These are phyloP conservation scores for Suillus decipiens DNA, from an alignment of 768 basidiomycete species.

Conservation along the genomic window DNA sequence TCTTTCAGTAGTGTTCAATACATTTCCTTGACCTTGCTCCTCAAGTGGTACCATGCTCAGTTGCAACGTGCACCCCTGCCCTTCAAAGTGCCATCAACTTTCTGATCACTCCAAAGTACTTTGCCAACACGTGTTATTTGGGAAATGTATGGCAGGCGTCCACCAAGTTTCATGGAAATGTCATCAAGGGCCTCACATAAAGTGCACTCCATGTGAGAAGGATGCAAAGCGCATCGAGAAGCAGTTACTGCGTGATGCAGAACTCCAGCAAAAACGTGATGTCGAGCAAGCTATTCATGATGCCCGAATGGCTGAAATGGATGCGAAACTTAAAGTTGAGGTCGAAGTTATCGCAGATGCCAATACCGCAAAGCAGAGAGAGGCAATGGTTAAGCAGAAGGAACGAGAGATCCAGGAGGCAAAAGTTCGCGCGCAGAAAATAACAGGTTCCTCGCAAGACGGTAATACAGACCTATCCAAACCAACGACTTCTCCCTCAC, in stretches of 20 bases:
- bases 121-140: constrained; percentile 39
- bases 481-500: not conserved
- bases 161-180: constrained; percentile 47
- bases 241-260: constrained; percentile 38
- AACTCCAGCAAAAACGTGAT: constrained; percentile 42
- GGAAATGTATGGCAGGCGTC: constrained; percentile 40
- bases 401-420: constrained; percentile 40
- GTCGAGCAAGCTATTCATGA: constrained; percentile 42
- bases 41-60: constrained; percentile 45
- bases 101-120: constrained; percentile 55
- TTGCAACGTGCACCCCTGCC: constrained; percentile 54
- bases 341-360: constrained; percentile 31
- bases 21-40: not conserved
- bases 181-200: constrained; percentile 30
- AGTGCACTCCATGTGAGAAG: constrained; percentile 48
- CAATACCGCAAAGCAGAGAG: constrained; percentile 36
- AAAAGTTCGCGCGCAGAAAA: constrained; percentile 4
- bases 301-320: constrained; percentile 38
- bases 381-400: constrained; percentile 39
- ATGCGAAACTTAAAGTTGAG: constrained; percentile 37
- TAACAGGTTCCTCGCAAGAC: constrained; percentile 2
- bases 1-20: constrained; percentile 2
- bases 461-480: not conserved
- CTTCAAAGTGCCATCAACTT: constrained; percentile 59
- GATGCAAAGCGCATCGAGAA: constrained; percentile 37